phyloP scores from a whole-genome alignment of 2,329 filamentous ascomycete species.

The Stachybotrys echinatus region DNA sequence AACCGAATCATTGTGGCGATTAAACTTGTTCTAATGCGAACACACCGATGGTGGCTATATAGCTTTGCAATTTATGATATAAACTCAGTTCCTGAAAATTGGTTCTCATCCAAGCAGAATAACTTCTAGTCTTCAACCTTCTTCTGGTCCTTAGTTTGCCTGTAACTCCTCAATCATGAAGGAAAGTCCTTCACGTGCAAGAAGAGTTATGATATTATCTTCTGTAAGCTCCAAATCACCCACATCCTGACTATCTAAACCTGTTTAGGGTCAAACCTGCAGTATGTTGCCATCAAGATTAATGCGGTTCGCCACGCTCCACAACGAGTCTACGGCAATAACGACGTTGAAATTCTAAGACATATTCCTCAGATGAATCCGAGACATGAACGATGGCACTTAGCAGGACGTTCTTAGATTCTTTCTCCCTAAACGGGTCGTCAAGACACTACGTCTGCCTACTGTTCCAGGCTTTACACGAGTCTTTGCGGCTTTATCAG shows the following conservation, averaged over 20 bases:
- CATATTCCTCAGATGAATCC: not conserved
- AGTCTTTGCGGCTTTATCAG: constrained; percentile 17
- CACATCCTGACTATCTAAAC: too few relatives aligned
- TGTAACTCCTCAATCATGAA: too few relatives aligned
- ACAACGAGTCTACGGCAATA: too few relatives aligned
- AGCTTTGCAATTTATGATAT: not conserved
- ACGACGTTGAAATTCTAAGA: not conserved
- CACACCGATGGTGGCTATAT: not conserved
- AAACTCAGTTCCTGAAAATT: too few relatives aligned
- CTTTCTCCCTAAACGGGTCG: constrained; percentile 7
- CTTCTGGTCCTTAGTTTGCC: too few relatives aligned
- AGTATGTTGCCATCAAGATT: not conserved
- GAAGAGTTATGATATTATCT: too few relatives aligned
- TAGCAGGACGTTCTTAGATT: not conserved
- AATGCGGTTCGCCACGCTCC: not conserved
- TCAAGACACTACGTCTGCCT: constrained; percentile 11
- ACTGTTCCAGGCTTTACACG: constrained; percentile 13
- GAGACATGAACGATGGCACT: not conserved
- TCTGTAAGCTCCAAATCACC: too few relatives aligned
- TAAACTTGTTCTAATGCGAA: too few relatives aligned
- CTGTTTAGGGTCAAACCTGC: too few relatives aligned
- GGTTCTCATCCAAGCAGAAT: too few relatives aligned
- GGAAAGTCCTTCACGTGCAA: too few relatives aligned
- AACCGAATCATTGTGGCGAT: not conserved
- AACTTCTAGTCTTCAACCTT: too few relatives aligned